phyloP scores from a whole-genome alignment of 1,284 basidiomycete genomes.

The Fistulina hepatica region DNA sequence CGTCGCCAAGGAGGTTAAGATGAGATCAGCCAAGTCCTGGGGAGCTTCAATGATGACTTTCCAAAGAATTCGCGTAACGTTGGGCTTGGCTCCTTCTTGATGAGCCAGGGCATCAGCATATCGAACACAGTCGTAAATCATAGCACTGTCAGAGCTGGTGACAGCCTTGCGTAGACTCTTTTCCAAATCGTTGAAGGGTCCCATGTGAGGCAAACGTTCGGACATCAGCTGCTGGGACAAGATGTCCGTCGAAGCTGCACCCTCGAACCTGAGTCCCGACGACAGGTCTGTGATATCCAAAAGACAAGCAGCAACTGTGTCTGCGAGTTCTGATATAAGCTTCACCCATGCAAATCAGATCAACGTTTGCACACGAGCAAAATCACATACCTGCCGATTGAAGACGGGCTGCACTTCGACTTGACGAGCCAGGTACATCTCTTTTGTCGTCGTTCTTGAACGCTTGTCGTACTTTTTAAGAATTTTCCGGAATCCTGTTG shows the following conservation, averaged over 20 bases:
- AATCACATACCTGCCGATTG: slow-evolving; percentile 71
- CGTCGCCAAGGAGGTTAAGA: slow-evolving; percentile 52
- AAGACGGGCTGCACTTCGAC: slow-evolving; percentile 98
- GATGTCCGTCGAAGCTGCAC: slow-evolving; percentile 44
- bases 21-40: slow-evolving; percentile 59
- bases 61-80: slow-evolving; percentile 84
- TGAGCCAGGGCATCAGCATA: slow-evolving; percentile 58
- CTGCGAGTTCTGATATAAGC: slow-evolving; percentile 93
- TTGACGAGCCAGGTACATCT: slow-evolving; percentile 92
- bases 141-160: slow-evolving; percentile 43
- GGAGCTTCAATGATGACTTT: slow-evolving; percentile 79
- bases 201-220: slow-evolving; percentile 48
- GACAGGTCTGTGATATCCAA: slow-evolving; percentile 85
- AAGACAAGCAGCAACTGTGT: slow-evolving; percentile 89
- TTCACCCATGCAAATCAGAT: slow-evolving; percentile 21
- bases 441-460: slow-evolving; percentile 89
- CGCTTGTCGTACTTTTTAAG: slow-evolving; percentile 99
- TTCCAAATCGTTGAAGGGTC: slow-evolving; percentile 81
- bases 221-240: slow-evolving; percentile 64
- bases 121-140: slow-evolving; percentile 60
- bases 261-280: slow-evolving; percentile 63
- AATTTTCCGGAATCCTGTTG: slow-evolving; percentile 95
- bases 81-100: slow-evolving; percentile 47
- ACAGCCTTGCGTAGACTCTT: slow-evolving; percentile 74
- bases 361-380: slow-evolving; percentile 7